Percentiles rank a stretch among this genome's conserved stretches.
Evolutionary conservation across 768 basidiomycete genomes (phyloP).

Genomic region (Porpolomopsis calyptriformis): DNA sequence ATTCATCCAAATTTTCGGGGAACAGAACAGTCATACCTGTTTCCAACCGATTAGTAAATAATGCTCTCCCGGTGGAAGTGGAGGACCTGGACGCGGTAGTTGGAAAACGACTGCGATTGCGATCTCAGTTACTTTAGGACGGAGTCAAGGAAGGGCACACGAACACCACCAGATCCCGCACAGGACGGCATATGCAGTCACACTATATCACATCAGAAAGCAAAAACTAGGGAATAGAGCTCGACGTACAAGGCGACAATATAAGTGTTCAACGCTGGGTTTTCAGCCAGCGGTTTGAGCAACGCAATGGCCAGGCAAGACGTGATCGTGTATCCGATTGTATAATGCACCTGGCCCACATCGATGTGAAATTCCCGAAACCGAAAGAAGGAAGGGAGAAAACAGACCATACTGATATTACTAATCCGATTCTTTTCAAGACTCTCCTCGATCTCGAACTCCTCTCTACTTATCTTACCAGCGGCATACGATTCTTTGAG

Average conservation of each 20-base stretch:
- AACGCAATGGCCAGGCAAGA: constrained; percentile 59
- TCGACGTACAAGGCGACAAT: constrained; percentile 53
- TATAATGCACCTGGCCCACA: constrained; percentile 51
- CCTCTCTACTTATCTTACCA: constrained; percentile 48
- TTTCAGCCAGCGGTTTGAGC: constrained; percentile 46
- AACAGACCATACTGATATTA: constrained; percentile 66
- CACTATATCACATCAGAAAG: constrained; percentile 26
- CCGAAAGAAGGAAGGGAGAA: too few species aligned
- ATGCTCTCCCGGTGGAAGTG: constrained; percentile 62
- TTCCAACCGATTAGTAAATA: constrained; percentile 83
- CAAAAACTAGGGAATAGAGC: background rate
- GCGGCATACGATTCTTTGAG: constrained; percentile 46
- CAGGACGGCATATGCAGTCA: constrained; percentile 68
- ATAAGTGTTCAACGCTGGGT: constrained; percentile 67
- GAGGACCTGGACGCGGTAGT: constrained; percentile 72
- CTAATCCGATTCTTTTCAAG: constrained; percentile 79
- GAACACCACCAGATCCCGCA: constrained; percentile 83
- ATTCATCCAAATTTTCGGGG: background rate
- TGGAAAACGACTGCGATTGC: constrained; percentile 62
- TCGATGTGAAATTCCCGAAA: background rate
- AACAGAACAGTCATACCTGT: constrained; percentile 36
- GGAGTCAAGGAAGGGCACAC: constrained; percentile 14
- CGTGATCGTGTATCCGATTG: constrained; percentile 61
- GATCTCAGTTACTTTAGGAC: background rate
- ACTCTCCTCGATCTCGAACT: constrained; percentile 65